These are phyloP conservation scores for Pseudophaeomoniella oleicola DNA, from an alignment of 2,329 filamentous ascomycete species.

Conservation along the genomic window DNA sequence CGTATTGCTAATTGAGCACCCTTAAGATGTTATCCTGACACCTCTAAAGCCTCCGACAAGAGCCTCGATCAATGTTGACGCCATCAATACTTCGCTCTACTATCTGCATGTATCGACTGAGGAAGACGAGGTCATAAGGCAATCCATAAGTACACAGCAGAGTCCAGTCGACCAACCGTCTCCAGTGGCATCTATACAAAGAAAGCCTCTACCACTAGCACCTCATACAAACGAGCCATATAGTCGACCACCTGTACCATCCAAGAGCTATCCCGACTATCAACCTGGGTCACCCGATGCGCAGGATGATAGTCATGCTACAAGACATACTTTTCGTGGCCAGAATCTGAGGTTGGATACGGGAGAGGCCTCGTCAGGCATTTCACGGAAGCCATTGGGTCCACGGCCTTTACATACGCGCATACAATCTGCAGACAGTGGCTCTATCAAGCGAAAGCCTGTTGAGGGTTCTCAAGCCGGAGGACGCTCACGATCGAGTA, in stretches of 20 bases:
- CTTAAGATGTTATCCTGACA: slow-evolving; percentile 74
- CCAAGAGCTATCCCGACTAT: slow-evolving; percentile 10
- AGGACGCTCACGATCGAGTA: background rate
- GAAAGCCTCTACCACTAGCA: slow-evolving; percentile 12
- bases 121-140: slow-evolving; percentile 27
- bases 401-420: slow-evolving; percentile 5
- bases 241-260: slow-evolving; percentile 7
- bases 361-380: background rate
- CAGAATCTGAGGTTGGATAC: slow-evolving; percentile 6
- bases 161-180: background rate
- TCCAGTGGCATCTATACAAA: slow-evolving; percentile 6
- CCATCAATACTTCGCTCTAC: slow-evolving; percentile 78
- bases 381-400: slow-evolving; percentile 8
- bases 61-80: slow-evolving; percentile 66
- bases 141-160: background rate
- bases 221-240: slow-evolving; percentile 10
- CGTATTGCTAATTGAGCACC: slow-evolving; percentile 3
- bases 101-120: slow-evolving; percentile 68
- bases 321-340: slow-evolving; percentile 7
- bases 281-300: slow-evolving; percentile 5
- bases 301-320: slow-evolving; percentile 6
- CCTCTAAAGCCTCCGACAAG: slow-evolving; percentile 79
- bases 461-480: background rate
- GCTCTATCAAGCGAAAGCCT: background rate
- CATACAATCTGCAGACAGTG: background rate